Percentiles rank a stretch among this genome's conserved stretches.
Evolutionary conservation across 176 grass and related monocot genomes (phyloP).

Genomic region (Carex cristatella): DNA sequence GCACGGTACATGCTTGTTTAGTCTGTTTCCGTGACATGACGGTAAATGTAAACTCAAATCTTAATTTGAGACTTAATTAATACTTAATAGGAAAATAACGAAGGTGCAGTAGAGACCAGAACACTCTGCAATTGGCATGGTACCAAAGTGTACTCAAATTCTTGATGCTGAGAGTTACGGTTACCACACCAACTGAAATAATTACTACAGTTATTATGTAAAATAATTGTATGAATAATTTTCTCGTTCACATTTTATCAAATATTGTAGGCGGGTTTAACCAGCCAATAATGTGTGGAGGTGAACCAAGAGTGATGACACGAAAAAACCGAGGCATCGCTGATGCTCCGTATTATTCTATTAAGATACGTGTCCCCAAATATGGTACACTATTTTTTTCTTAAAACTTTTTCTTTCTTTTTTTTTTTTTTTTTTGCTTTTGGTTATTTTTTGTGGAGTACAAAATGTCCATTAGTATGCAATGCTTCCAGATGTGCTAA

Average conservation of each 20-base stretch:
- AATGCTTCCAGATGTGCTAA: neutral
- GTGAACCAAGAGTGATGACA: constrained; percentile 85
- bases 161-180: neutral
- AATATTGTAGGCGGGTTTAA: constrained; percentile 71
- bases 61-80: neutral
- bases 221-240: neutral
- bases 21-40: neutral
- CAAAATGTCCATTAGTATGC: neutral
- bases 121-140: neutral
- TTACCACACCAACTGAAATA: neutral
- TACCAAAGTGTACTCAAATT: neutral
- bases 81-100: neutral
- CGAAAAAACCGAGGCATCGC: constrained; percentile 61
- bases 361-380: constrained; percentile 66
- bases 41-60: neutral
- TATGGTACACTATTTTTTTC: constrained; percentile 39
- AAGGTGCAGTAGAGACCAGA: neutral
- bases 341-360: constrained; percentile 71
- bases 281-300: constrained; percentile 96
- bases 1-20: neutral
- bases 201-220: neutral
- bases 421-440: neutral
- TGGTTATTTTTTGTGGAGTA: neutral
- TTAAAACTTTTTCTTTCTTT: neutral
- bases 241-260: neutral